Evolutionary conservation across 2,329 filamentous ascomycete species (phyloP), one percentile per base, ranked within the genome.

Genomic region (Epichloe uncinata): DNA sequence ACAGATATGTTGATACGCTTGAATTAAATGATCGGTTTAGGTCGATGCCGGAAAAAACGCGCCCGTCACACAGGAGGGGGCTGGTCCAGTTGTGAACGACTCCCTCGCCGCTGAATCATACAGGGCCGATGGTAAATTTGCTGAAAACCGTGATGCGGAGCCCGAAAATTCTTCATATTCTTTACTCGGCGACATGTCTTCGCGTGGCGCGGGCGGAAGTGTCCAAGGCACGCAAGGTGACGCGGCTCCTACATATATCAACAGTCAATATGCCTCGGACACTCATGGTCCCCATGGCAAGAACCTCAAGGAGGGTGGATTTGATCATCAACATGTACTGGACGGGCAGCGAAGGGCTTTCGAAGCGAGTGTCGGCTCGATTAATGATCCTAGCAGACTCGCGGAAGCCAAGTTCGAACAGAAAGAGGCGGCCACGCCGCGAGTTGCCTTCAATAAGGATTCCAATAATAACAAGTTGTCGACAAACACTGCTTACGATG

Each of bases 41-140:
- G 75, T 78, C 53, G 66, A 66, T 16, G 65, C 66, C 42, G 70
- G 73, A 50, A 54, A 64, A 52, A 65, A 75, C 44, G 71, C 77
- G 42, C 75, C 78, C 30, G 50, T 60, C 1, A 75, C 73, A 52
- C 63, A 69, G 15, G 87, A 93, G 64, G 69, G 73, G 13, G 70
- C 82, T 5, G 87, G 87, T 48, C 59, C 72, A 26, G 74, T 91
- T 1, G 68, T 75, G 42, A 70, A 75, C 13, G 85, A 84, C 66
- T 91, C 85, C 6, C 79, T 94, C 5, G 87, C 87, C 11, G 83
- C 80, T 52, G 82, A 91, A 60, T 93, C 86, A 0, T 67, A 79
- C 52, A 68, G 72, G 44, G 57, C 69, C 20, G 74, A 74, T 51
- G 85, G 84, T 55, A 69, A 64, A 12, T 87, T 86, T 58, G 69